Base-by-base conservation (phyloP, 1,284 basidiomycete genomes). In the Ceratobasidium sp. region DNA sequence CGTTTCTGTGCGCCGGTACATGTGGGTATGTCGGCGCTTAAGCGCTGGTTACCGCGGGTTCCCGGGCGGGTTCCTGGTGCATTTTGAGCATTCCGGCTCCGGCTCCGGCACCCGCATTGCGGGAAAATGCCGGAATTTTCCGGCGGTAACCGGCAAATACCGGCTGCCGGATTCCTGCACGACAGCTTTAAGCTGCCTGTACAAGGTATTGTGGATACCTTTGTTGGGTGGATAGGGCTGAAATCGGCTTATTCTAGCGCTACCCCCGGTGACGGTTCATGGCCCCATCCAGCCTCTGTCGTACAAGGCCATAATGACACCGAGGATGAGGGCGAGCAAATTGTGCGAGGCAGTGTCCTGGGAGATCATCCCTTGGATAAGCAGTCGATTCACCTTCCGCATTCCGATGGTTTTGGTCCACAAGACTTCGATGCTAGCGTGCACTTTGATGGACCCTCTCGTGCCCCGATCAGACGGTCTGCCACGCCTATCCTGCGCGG, bases 401-500 rank as follows among this genome's bases (percentile, higher is more conserved):
- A 46, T 6, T 44, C 62, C 38, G 44, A 65, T 5, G 44, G 20
- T 10, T 38, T 35, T 23, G 62, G 41, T 46, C n/a, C 44, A 18
- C 57, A 59, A 41, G 70, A 73, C 44, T 73, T 48, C 27, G 57
- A 73, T 35, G 70, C 70, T n/a, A 73, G 70, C 30, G 70, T 73
- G 35, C 70, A 44, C 20, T 73, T 73, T 50, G 70, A 73, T 23
- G 41, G 57, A 5, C 55, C 70, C 12, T 38, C 44, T 48, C 54
- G 54, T 57, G 46, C 68, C 20, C 48, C 52, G 18, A 59, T 48
- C 10, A 55, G 70, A 57, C 55, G 70, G 3, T 73, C 70, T 33
- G 70, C 54, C 30, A 73, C 70, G 23, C 70, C 70, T 50, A 38
- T 62, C 12, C 41, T 73, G 7, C 70, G 57, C 10, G 23, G 46